Conservation (phyloP, 495 filamentous ascomycete genomes). For the Trichoderma reesei region DNA sequence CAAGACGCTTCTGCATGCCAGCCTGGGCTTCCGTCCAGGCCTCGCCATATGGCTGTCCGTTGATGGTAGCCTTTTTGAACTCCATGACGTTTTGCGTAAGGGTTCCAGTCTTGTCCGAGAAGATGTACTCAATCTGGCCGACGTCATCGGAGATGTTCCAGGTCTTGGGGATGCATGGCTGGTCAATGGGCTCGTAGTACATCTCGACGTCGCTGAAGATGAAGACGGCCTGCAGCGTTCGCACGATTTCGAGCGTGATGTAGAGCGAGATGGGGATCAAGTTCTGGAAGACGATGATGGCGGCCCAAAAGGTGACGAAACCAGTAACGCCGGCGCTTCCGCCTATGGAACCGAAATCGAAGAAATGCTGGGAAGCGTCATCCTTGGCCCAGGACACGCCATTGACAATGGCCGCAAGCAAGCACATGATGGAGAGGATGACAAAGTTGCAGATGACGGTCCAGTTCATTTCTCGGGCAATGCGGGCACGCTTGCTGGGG, state of each 20-base stretch:
- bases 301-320: constrained; percentile 93
- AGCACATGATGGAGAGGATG: constrained; percentile 82
- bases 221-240: constrained; percentile 88
- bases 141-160: constrained; percentile 99
- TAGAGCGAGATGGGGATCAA: constrained; percentile 97
- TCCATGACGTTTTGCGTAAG: constrained; percentile 99
- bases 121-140: constrained; percentile 98
- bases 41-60: constrained; percentile 90
- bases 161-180: constrained; percentile 91
- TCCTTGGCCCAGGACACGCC: constrained; percentile 69
- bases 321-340: constrained; percentile 69
- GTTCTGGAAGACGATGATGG: constrained; percentile 92
- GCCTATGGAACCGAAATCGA: constrained; percentile 82
- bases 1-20: constrained; percentile 86
- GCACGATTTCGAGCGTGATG: constrained; percentile 94
- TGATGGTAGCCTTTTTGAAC: constrained; percentile 96
- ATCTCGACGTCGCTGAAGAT: constrained; percentile 93
- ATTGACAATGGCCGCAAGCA: constrained; percentile 74
- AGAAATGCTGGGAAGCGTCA: constrained; percentile 66
- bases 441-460: constrained; percentile 96
- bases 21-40: constrained; percentile 95
- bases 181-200: constrained; percentile 92
- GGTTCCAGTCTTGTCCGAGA: constrained; percentile 98
- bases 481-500: constrained; percentile 86
- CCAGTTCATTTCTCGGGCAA: constrained; percentile 90